Base-by-base conservation (phyloP, 306 rosid species). In the Vigna radiata region DNA sequence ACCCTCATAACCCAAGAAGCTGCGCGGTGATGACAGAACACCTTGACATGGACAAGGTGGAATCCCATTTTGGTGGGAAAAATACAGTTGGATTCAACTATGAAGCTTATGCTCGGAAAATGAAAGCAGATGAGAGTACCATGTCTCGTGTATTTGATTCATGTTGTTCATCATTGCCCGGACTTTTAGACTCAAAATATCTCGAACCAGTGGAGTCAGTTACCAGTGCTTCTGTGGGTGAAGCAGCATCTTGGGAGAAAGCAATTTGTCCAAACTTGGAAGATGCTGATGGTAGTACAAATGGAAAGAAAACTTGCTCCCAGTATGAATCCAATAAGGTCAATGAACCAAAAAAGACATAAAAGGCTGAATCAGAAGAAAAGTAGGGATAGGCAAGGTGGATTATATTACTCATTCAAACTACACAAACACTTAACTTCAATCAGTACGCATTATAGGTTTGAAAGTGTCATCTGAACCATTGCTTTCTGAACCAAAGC, bases 61-160 rank as follows among this genome's bases (percentile, higher is more conserved):
- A 93, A 85, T 33, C 81, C 18, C 68, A 76, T 71, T 93, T 89
- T 75, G 97, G 97, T 21, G 97, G 97, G 59, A 86, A 70, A 54
- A 81, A 66, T 62, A 15, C 85, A 6, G 72, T 6, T 12, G 89
- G 82, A 33, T 83, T 86, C 17, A 77, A 87, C 82, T 81, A 67
- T 23, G 84, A 89, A 79, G 82, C 80, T 65, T 89, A 85, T 76
- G 91, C 88, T 5, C 72, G 55, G 55, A 87, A 80, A 77, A 83
- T 86, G 93, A 88, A 70, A 75, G 91, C 88, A 77, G 90, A 88
- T 52, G 97, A 90, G 69, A 82, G 55, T 77, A 90, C 37, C 70
- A 83, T 82, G 81, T 21, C 84, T 71, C 49, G 41, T 37, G 60
- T 69, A 14, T 58, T 81, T 14, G 78, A 74, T 43, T 81, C 87